Percentiles rank a stretch among this genome's conserved stretches.
Evolutionary conservation across 305 asterid genomes (phyloP).

Genomic region (Fraxinus sp.): DNA sequence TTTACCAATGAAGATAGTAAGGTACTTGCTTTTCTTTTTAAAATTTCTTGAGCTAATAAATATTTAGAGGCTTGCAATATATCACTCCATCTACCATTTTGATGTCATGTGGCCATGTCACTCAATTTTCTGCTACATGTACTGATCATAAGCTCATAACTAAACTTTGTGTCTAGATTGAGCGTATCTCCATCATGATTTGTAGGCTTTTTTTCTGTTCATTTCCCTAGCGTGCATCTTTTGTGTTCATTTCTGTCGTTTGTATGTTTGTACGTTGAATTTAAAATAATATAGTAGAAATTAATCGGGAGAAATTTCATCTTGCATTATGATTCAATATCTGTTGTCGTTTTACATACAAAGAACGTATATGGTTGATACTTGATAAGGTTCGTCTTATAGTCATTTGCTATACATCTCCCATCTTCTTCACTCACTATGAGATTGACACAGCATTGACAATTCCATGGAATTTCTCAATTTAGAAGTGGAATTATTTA

Average conservation of each 20-base stretch:
- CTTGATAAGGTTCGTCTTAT: background rate
- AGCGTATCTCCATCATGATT: background rate
- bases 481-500: background rate
- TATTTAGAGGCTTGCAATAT: background rate
- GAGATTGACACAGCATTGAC: background rate
- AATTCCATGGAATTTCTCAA: background rate
- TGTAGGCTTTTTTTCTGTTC: background rate
- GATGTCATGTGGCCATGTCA: background rate
- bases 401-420: conserved; percentile 8
- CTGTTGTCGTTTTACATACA: background rate
- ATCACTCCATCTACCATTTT: background rate
- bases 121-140: background rate
- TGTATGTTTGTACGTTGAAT: background rate
- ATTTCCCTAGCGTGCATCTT: background rate
- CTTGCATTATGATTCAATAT: conserved; percentile 6
- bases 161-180: background rate
- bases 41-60: conserved; percentile 8
- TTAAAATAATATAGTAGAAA: background rate
- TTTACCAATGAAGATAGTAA: conserved; percentile 61
- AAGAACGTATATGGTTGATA: background rate
- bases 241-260: background rate
- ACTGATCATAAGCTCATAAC: background rate
- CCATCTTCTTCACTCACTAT: background rate
- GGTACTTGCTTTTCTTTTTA: conserved; percentile 39
- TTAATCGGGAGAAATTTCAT: conserved; percentile 3